Evolutionary conservation across 495 filamentous ascomycete species (phyloP).

Genomic region (Parathielavia appendiculata): DNA sequence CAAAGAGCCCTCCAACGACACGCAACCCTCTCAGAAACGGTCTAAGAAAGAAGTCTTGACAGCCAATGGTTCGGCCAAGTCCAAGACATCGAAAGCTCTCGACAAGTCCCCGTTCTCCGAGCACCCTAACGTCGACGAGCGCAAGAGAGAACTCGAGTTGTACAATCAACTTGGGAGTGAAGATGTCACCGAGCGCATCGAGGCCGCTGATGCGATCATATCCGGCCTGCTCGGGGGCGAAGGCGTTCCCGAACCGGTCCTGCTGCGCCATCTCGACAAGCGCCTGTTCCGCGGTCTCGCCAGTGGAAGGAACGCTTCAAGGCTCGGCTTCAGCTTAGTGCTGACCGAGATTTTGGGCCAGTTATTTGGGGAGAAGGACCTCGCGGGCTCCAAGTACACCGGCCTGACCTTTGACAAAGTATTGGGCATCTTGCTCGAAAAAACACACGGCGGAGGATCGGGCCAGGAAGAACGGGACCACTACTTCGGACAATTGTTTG

Average conservation of each 20-base stretch:
- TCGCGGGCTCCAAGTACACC: conserved; percentile 41
- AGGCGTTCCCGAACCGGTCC: conserved; percentile 40
- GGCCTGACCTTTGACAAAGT: conserved; percentile 51
- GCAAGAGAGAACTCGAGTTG: conserved; percentile 45
- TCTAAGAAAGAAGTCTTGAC: conserved; percentile 32
- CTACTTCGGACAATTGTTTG: conserved; percentile 79
- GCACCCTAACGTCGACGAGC: conserved; percentile 37
- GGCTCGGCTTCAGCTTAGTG: conserved; percentile 86
- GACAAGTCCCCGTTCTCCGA: conserved; percentile 44
- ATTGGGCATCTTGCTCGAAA: conserved; percentile 60
- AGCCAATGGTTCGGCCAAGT: conserved; percentile 26
- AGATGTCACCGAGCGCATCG: conserved; percentile 45
- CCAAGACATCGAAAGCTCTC: conserved; percentile 29
- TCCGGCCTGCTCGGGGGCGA: conserved; percentile 40
- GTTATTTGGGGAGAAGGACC: conserved; percentile 47
- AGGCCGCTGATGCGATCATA: conserved; percentile 47
- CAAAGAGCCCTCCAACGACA: conserved; percentile 32
- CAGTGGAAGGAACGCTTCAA: conserved; percentile 81
- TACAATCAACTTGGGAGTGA: conserved; percentile 51
- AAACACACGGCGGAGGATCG: conserved; percentile 59
- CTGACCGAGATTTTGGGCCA: conserved; percentile 73
- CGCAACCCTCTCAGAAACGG: conserved; percentile 40
- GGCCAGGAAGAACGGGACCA: conserved; percentile 83
- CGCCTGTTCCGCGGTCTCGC: conserved; percentile 82
- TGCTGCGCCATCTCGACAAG: conserved; percentile 50